Conservation (phyloP, 768 basidiomycete genomes). For the Termitomyces sp. region DNA sequence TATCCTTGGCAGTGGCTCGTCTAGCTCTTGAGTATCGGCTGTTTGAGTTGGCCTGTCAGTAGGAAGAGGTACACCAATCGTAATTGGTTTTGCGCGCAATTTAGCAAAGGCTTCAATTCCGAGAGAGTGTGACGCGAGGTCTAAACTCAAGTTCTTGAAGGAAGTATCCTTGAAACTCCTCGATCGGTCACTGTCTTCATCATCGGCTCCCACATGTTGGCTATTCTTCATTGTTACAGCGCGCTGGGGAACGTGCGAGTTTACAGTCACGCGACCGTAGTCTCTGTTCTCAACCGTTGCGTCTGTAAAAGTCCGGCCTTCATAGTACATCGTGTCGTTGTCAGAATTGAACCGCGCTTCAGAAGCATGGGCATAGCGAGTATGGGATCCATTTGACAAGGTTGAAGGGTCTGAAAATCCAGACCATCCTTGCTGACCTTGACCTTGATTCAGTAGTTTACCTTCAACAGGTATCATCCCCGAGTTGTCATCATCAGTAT, state of each 20-base stretch:
- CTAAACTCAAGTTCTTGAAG: background rate
- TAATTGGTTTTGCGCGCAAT: constrained; percentile 35
- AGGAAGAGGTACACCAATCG: background rate
- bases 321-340: background rate
- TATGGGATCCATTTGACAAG: background rate
- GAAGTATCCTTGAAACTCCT: background rate
- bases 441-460: background rate
- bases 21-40: background rate
- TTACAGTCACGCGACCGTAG: too few relatives aligned
- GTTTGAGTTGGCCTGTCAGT: constrained; percentile 1
- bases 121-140: constrained; percentile 19
- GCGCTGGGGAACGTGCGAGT: background rate
- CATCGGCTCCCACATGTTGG: background rate
- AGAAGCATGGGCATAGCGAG: background rate
- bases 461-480: background rate
- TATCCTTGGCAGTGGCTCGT: background rate
- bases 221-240: background rate
- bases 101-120: constrained; percentile 35
- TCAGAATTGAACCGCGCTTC: background rate
- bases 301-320: background rate
- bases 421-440: background rate
- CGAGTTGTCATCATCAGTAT: background rate
- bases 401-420: background rate
- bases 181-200: background rate
- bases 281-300: background rate